Evolutionary conservation across 768 basidiomycete species (phyloP), one percentile per base, ranked within the genome.

Genomic region (Lenzites betulinus): DNA sequence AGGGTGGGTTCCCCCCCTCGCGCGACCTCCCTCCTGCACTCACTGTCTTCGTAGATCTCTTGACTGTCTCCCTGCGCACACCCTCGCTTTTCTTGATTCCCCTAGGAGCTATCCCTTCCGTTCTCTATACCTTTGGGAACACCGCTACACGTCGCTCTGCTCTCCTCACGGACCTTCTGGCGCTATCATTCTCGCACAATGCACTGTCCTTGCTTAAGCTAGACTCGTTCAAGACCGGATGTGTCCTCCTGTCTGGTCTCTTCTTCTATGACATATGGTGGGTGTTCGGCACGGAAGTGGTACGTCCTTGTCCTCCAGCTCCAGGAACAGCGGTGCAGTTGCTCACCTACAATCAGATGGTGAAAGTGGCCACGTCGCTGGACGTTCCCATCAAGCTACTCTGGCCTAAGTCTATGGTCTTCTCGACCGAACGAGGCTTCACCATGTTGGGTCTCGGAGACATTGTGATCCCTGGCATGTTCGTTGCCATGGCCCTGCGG

Each of bases 241-340:
- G 81, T 41, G 84, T 93, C 60, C 81, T 98, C 3, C 79, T 99
- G 6, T 81, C 82, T 2, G 94, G 92, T 5, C 77, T 99, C 23
- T 93, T 98, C 75, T 47, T 97, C 42, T 98, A 98, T 70, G 96
- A 98, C 71, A 84, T 97, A 41, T 96, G 88, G 83, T 97, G 92
- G 92, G 93, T 95, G 2, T 95, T 95, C 71, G 91, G 90, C 20
- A 90, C 90, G 0, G 83, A 87, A 68, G 91, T 93, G 74, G 91
- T 91, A 72, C 71, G 89, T 78, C 2, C 3, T 39, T 22, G n/a
- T n/a, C n/a, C n/a, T n/a, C 8, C 22, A 18, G 11, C n/a, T 38
- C n/a, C 12, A 38, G 9, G n/a, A n/a, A 7, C 3, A 25, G 2
- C 18, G n/a, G 30, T 11, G 5, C 3, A 38, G 52, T 39, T 7